Evolutionary conservation across 768 basidiomycete species (phyloP).

Genomic region (Tulasnella sp.): DNA sequence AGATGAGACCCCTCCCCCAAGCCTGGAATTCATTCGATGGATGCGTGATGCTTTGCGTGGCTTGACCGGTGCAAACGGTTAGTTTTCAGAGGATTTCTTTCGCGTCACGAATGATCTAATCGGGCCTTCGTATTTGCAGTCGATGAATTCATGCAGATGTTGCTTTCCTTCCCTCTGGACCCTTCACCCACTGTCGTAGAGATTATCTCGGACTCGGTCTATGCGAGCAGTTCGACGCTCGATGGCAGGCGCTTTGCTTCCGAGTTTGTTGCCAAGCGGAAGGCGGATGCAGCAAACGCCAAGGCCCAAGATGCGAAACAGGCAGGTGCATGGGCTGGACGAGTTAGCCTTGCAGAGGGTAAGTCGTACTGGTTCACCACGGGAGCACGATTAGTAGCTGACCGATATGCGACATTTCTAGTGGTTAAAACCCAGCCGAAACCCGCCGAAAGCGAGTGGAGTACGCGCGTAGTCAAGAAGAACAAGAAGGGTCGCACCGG

Average conservation of each 20-base stretch:
- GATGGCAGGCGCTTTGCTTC: conserved; percentile 94
- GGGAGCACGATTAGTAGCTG: background rate
- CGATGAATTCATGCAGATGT: conserved; percentile 95
- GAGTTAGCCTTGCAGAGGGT: conserved; percentile 69
- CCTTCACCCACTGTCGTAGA: conserved; percentile 80
- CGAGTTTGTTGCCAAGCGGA: conserved; percentile 86
- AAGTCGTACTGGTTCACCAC: background rate
- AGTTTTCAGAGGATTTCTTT: conserved; percentile 37
- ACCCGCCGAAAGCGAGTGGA: conserved; percentile 70
- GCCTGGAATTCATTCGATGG: conserved; percentile 93
- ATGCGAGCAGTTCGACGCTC: conserved; percentile 90
- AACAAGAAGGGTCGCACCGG: conserved; percentile 77
- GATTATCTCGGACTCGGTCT: conserved; percentile 94
- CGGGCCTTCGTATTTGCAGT: conserved; percentile 52
- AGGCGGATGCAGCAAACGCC: conserved; percentile 67
- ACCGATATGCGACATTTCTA: conserved; percentile 7
- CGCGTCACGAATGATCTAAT: background rate
- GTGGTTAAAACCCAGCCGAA: conserved; percentile 90
- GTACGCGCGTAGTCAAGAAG: conserved; percentile 92
- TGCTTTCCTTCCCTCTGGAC: conserved; percentile 91
- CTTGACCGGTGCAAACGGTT: conserved; percentile 70
- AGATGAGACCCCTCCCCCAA: conserved; percentile 67
- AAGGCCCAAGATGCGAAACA: conserved; percentile 52
- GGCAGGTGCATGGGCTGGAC: conserved; percentile 40
- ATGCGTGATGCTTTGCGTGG: conserved; percentile 78